Base-by-base conservation (phyloP, 176 grass and related monocot species). In the Phoenix roebelenii region DNA sequence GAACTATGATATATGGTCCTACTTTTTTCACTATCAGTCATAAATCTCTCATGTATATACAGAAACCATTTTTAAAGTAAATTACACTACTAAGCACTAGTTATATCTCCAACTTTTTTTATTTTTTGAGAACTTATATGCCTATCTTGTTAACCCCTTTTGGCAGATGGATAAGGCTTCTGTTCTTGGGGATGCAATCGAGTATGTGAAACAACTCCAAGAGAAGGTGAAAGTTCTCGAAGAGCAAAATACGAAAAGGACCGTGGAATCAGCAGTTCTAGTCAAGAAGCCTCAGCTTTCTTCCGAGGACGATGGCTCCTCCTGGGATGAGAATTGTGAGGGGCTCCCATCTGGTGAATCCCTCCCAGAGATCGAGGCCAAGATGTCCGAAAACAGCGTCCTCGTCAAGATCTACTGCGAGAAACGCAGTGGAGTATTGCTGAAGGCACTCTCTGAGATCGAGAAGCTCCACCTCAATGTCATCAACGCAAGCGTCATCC, bases 81-180 rank as follows among this genome's bases (percentile, higher is more conserved):
- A 44, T 44, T 44, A 44, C 35, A 44, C 10, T 44, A 9, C 35
- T 44, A 44, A 44, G 35, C 9, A 44, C 10, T 44, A 3, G 10
- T 44, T 44, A 44, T 44, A 35, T 44, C 35, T 14, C 35, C 35
- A 6, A 6, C 6, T 30, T 30, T 30, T 30, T 30, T 30, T 29
- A 0, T 29, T 5, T 29, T 30, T 30, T 30, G 5, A 30, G 28
- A 30, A 30, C 28, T 44, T 44, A 44, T 12, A 44, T 44, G 9
- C 12, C 9, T 1, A 12, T 10, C 35, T 44, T 44, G 35, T 44
- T 44, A 44, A 44, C 35, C 35, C 23, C 25, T 7, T 55, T 26
- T 55, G 54, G 25, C 23, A 68, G 65, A 68, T 68, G 52, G 65
- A 68, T 52, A 68, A 68, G 18, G 65, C 65, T 55, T 68, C 65